Base-by-base conservation (phyloP, 2,329 filamentous ascomycete genomes). In the Orbilia ellipsospora region DNA sequence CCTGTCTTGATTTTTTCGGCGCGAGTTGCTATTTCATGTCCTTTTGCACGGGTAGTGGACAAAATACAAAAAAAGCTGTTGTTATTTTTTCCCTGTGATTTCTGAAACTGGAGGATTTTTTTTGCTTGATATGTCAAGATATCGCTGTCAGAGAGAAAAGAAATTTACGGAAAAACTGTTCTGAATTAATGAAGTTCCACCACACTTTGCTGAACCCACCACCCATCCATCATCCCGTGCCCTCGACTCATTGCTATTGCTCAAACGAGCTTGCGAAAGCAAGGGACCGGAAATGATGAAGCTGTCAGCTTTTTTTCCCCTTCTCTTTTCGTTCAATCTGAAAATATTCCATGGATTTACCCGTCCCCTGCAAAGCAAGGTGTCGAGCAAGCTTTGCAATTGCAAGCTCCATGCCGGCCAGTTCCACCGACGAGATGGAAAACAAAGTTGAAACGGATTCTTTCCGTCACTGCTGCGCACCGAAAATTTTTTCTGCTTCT, bases 301-400 rank as follows among this genome's bases (percentile, higher is more conserved):
- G 45, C 28, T 65, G 67, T 72, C 67, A 64, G 52, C 52, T 60
- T 65, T 60, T 45, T 72, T 6, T 6, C 10, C 31, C 10, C 10
- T 36, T 72, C 67, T 60, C 60, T 64, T 72, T 64, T 68, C 64
- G 50, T 62, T 72, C 28, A 62, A 73, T 65, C 54, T 64, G 56
- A 66, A 73, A 66, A 56, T n/a, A 62, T 61, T 62, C 69, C 62
- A 66, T 66, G 69, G 69, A 73, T 73, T 73, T 73, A 73, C 50
- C 69, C 69, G 69, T 73, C 55, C 69, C 69, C 64, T 73, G 69
- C 44, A 65, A 65, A 67, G 56, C 56, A 61, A 73, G 60, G 60
- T 69, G 63, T 55, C 55, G 48, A 73, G 54, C 67, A 72, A 73
- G 61, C 66, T 70, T 56, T 55, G 48, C 65, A 64, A 65, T 45